Percentiles rank a stretch among this genome's conserved stretches.
phyloP scores from a whole-genome alignment of 345 rosid genomes.

The Populus alba region DNA sequence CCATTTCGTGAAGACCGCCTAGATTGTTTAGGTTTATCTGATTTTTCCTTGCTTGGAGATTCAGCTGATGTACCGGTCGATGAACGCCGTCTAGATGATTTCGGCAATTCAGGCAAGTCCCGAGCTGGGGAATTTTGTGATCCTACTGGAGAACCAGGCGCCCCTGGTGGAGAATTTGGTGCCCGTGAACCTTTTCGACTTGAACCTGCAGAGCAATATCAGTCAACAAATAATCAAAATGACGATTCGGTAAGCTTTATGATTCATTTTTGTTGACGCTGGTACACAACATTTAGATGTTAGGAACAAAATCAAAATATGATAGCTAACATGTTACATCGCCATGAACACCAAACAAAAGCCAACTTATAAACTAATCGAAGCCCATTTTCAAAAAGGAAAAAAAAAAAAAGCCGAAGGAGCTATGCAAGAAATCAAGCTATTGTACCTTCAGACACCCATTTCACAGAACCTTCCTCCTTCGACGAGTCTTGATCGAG shows the following conservation, averaged over 20 bases:
- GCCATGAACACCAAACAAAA: not conserved
- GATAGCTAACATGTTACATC: not conserved
- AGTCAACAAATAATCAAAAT: not conserved
- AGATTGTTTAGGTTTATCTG: conserved; percentile 47
- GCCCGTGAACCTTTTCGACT: conserved; percentile 15
- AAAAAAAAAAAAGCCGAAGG: not conserved
- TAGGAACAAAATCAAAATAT: not conserved
- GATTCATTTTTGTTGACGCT: not conserved
- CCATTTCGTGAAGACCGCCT: conserved; percentile 42
- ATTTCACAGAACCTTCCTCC: conserved; percentile 35
- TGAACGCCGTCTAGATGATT: conserved; percentile 41
- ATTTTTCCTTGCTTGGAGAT: conserved; percentile 39
- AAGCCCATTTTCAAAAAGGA: not conserved
- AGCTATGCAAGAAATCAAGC: not conserved
- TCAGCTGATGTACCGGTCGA: conserved; percentile 21
- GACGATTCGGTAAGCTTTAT: not conserved
- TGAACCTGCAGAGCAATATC: not conserved
- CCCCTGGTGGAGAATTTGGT: not conserved
- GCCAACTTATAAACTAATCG: not conserved
- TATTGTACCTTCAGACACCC: conserved; percentile 50
- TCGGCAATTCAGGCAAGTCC: conserved; percentile 36
- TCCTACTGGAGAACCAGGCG: conserved; percentile 6
- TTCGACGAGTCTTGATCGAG: conserved; percentile 17
- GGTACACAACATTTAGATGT: not conserved
- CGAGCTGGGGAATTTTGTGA: conserved; percentile 4